Evolutionary conservation across 352 stramenopile species (phyloP), one percentile per base, ranked within the genome.

Genomic region (Phytophthora meadii): DNA sequence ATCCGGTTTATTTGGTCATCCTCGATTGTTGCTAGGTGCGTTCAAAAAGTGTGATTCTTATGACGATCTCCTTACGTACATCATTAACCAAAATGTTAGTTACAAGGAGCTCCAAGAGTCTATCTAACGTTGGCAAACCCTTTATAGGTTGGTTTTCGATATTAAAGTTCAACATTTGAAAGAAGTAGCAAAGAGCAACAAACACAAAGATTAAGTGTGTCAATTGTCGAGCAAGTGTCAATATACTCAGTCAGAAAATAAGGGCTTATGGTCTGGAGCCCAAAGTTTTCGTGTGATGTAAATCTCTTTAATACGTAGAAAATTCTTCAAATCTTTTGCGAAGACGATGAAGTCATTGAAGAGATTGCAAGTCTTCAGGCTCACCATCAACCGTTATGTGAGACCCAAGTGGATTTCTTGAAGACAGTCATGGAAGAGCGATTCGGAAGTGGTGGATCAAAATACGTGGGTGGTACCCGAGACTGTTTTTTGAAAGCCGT

Each of bases 371-470:
- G 53, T 5, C 30, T 37, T 6, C 60, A 74, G 40, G 42, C 41
- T 4, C 27, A 37, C 1, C 11, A 58, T 32, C 19, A 11, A 30
- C 47, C 4, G 8, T 22, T 74, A n/a, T 61, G 11, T n/a, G 46
- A 51, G 8, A 28, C 39, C 1, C 54, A 75, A 40, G 14, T 61
- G 12, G 28, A 27, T 2, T 71, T 74, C 45, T 50, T 71, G 45
- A 71, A 68, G 25, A 64, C 67, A 6, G 61, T 75, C 4, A 75
- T 71, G 62, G 59, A 74, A 28, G 41, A 57, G 28, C 22, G 27
- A 12, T 19, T 34, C 24, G 51, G 52, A 36, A 68, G 60, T 47
- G 25, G 44, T 8, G 6, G 2, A 4, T 41, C 30, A 14, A 28
- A 15, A 27, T 68, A 63, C 37, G 44, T 40, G 14, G 61, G 53